Evolutionary conservation across 352 stramenopile species (phyloP).

Genomic region (Globisporangium cederbergense): DNA sequence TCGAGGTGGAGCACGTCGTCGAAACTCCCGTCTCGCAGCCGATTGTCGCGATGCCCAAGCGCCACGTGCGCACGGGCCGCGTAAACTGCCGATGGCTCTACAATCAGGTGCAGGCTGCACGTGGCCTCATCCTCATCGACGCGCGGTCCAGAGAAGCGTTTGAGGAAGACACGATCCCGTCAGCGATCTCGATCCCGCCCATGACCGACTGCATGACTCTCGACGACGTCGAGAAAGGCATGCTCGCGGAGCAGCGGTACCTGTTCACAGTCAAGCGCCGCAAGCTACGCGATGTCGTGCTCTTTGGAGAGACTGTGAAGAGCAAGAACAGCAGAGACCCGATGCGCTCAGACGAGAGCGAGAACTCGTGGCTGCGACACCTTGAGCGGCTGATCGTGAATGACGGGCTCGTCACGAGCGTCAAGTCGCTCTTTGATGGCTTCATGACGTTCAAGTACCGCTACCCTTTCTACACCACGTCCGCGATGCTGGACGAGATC

Average conservation of each 20-base stretch:
- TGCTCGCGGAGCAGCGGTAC: slow-evolving; percentile 67
- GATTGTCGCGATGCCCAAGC: slow-evolving; percentile 30
- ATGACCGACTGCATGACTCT: slow-evolving; percentile 38
- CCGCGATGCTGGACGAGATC: slow-evolving; percentile 60
- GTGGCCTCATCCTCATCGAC: slow-evolving; percentile 79
- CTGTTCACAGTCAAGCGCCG: slow-evolving; percentile 70
- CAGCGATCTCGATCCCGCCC: slow-evolving; percentile 68
- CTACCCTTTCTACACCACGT: slow-evolving; percentile 84
- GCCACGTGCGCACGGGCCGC: slow-evolving; percentile 53
- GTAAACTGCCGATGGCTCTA: slow-evolving; percentile 85
- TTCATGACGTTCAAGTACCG: slow-evolving; percentile 84
- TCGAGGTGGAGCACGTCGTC: slow-evolving; percentile 1
- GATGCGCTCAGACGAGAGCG: slow-evolving; percentile 12
- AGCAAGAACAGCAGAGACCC: slow-evolving; percentile 17
- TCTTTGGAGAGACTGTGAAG: slow-evolving; percentile 73
- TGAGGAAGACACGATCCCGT: slow-evolving; percentile 74
- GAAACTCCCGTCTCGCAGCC: slow-evolving; percentile 7
- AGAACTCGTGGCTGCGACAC: slow-evolving; percentile 46
- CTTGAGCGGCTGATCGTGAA: slow-evolving; percentile 69
- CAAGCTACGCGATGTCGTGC: slow-evolving; percentile 75
- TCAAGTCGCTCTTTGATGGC: slow-evolving; percentile 72
- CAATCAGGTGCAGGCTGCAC: slow-evolving; percentile 76
- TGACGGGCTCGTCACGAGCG: slow-evolving; percentile 70
- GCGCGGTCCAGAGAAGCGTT: slow-evolving; percentile 45
- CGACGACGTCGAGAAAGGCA: slow-evolving; percentile 44